Evolutionary conservation across 129 eudicot species (phyloP).

Genomic region (Artemisia argyi): DNA sequence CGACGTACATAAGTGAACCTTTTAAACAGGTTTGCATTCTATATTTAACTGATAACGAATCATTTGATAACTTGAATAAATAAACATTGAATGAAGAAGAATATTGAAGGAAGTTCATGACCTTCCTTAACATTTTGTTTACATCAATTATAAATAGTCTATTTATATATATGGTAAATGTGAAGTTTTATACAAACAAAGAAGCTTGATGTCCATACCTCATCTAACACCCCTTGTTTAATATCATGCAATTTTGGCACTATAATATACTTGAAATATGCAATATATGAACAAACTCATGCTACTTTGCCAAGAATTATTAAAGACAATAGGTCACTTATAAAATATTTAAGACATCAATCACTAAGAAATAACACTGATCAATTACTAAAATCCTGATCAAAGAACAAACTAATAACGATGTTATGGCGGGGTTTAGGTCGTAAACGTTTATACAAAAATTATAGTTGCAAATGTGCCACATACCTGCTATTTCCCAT

Average conservation of each 20-base stretch:
- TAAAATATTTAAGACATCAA: not conserved
- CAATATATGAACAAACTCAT: slow-evolving; percentile 3
- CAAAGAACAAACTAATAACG: not conserved
- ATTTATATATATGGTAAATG: too few species aligned
- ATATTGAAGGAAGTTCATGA: not conserved
- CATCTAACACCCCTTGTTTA: slow-evolving; percentile 59
- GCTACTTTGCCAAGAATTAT: not conserved
- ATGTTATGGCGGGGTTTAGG: too few species aligned
- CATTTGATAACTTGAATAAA: not conserved
- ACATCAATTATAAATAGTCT: not conserved
- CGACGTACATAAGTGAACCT: not conserved
- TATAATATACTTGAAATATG: slow-evolving; percentile 32
- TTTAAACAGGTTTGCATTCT: not conserved
- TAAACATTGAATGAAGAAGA: not conserved
- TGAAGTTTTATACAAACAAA: too few species aligned
- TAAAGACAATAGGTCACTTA: not conserved
- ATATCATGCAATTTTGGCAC: slow-evolving; percentile 71
- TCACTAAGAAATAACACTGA: not conserved
- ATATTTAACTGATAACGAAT: not conserved
- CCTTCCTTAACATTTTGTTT: slow-evolving; percentile 8
- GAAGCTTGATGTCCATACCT: slow-evolving; percentile 30
- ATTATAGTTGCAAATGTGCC: too few species aligned
- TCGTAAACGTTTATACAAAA: too few species aligned
- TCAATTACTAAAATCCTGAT: not conserved
- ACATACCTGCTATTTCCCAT: too few species aligned